Evolutionary conservation across 164 flowering plant genomes (phyloP), one percentile per base, ranked within the genome.

Genomic region (Paratinospora sagittata): DNA sequence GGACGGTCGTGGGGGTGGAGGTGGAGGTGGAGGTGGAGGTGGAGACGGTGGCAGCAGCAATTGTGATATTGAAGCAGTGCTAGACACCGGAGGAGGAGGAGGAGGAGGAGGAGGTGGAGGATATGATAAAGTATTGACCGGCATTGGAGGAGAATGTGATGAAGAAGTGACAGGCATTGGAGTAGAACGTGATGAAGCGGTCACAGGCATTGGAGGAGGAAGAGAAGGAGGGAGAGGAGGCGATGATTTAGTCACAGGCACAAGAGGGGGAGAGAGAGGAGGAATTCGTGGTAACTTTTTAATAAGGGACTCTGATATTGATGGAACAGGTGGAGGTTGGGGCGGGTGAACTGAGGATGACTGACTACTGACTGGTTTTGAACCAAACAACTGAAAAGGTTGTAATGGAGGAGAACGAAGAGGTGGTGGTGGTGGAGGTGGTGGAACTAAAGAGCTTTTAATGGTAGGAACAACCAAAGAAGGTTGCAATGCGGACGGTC

Each of bases 21-120:
- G n/a, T n/a, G n/a, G n/a, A n/a, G n/a, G n/a, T n/a, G 80, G 73
- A 17, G 82, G 76, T n/a, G 68, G 74, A 41, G 80, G 71, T n/a
- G n/a, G n/a, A n/a, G n/a, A n/a, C 61, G 1, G 49, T 36, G 5
- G 30, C n/a, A n/a, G n/a, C n/a, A n/a, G n/a, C n/a, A n/a, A n/a
- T n/a, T n/a, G n/a, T n/a, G n/a, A n/a, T n/a, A n/a, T n/a, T 64
- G 67, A 23, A 78, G 69, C 43, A 16, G n/a, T 52, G n/a, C 16
- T 21, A 52, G 81, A 77, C 34, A n/a, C n/a, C n/a, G n/a, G n/a
- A n/a, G n/a, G n/a, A n/a, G n/a, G n/a, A n/a, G n/a, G n/a, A n/a
- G n/a, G n/a, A n/a, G n/a, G n/a, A n/a, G n/a, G n/a, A n/a, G n/a
- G n/a, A n/a, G n/a, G n/a, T n/a, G n/a, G n/a, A n/a, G n/a, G n/a